Evolutionary conservation across 345 rosid species (phyloP).

Genomic region (Passiflora organensis): DNA sequence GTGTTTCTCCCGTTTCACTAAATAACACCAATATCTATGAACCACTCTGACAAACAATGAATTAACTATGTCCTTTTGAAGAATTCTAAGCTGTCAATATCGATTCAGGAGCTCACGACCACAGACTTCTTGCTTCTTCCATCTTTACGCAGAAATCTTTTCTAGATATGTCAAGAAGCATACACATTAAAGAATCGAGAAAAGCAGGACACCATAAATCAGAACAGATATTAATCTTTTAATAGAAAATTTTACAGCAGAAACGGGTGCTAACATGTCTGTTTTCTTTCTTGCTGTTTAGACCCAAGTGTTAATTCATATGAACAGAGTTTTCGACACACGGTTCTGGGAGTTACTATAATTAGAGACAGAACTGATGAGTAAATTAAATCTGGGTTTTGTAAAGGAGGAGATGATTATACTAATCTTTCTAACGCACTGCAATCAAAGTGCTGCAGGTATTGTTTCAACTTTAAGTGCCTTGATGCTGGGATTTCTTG

Average conservation of each 20-base stretch:
- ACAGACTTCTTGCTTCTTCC: not conserved
- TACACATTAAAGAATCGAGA: constrained; percentile 1
- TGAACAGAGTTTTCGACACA: not conserved
- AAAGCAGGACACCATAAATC: not conserved
- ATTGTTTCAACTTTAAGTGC: constrained; percentile 10
- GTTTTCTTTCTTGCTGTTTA: not conserved
- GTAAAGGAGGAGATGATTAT: not conserved
- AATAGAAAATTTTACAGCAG: not conserved
- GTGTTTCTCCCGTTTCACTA: constrained; percentile 42
- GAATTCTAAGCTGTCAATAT: constrained; percentile 21
- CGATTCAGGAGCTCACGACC: constrained; percentile 13
- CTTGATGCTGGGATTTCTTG: constrained; percentile 11
- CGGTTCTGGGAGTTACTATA: not conserved
- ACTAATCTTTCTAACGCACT: constrained; percentile 14
- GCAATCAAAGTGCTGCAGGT: constrained; percentile 21
- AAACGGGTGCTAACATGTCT: not conserved
- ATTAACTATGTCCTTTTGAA: constrained; percentile 7
- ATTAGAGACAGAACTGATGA: not conserved
- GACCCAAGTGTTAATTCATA: not conserved
- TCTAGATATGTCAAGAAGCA: constrained; percentile 4
- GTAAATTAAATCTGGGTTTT: not conserved
- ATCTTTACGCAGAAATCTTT: not conserved
- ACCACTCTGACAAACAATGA: constrained; percentile 12
- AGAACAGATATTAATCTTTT: not conserved
- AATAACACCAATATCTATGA: constrained; percentile 23